A percentile compares a stretch with the other conserved stretches of the same genome.
Evolutionary conservation across 2,329 filamentous ascomycete species (phyloP).

Genomic region (Beauveria sp.): DNA sequence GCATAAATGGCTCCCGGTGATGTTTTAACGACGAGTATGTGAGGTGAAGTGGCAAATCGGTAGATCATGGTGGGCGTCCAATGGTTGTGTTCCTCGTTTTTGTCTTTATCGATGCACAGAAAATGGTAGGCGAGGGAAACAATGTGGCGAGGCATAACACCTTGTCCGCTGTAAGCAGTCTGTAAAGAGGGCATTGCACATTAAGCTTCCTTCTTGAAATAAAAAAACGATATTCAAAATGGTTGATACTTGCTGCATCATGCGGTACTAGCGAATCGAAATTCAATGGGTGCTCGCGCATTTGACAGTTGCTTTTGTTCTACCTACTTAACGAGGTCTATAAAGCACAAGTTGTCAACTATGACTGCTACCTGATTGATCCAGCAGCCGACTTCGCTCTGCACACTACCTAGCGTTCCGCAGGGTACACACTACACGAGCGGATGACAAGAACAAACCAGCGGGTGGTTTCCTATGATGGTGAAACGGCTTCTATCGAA

Average conservation of each 20-base stretch:
- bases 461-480: no score
- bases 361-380: background rate
- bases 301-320: background rate
- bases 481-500: no score
- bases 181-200: slow-evolving; percentile 30
- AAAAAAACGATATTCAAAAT: slow-evolving; percentile 22
- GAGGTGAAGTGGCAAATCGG: slow-evolving; percentile 18
- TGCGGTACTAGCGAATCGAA: background rate
- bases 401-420: background rate
- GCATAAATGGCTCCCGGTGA: slow-evolving; percentile 46
- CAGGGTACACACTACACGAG: background rate
- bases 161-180: slow-evolving; percentile 31
- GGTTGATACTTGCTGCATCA: background rate
- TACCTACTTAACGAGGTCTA: background rate
- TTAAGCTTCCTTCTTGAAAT: slow-evolving; percentile 33
- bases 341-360: background rate
- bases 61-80: slow-evolving; percentile 41
- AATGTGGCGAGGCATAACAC: slow-evolving; percentile 29
- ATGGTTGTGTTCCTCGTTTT: slow-evolving; percentile 38
- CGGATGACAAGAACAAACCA: background rate
- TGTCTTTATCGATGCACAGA: slow-evolving; percentile 33
- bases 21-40: slow-evolving; percentile 18
- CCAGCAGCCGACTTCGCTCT: background rate
- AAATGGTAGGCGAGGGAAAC: slow-evolving; percentile 26
- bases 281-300: background rate